Evolutionary conservation across 2,329 filamentous ascomycete species (phyloP).

Genomic region (Chaetothyriales sp.): DNA sequence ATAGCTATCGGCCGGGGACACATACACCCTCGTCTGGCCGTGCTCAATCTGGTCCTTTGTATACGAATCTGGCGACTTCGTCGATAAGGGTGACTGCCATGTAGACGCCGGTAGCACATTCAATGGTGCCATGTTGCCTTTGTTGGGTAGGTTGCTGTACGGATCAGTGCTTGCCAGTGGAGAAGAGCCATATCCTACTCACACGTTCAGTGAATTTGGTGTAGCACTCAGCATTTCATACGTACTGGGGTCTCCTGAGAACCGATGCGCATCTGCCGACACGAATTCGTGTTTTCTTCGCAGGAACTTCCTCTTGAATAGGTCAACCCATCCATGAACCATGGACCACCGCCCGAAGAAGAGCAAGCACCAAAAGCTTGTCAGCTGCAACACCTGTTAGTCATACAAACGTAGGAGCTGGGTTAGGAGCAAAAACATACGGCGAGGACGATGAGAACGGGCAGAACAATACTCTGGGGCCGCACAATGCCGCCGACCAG

Average conservation of each 20-base stretch:
- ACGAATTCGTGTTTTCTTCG: slow-evolving; percentile 59
- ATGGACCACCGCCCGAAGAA: slow-evolving; percentile 75
- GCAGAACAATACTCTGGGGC: slow-evolving; percentile 59
- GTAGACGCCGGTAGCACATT: slow-evolving; percentile 18
- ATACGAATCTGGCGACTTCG: slow-evolving; percentile 14
- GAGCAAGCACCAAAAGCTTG: slow-evolving; percentile 71
- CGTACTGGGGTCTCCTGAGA: slow-evolving; percentile 46
- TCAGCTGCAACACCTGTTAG: slow-evolving; percentile 40
- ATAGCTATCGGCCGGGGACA: slow-evolving; percentile 34
- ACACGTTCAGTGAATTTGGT: slow-evolving; percentile 15
- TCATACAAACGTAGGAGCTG: slow-evolving; percentile 7
- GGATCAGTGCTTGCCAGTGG: slow-evolving; percentile 9
- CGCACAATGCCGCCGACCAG: slow-evolving; percentile 50
- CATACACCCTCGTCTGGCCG: slow-evolving; percentile 32
- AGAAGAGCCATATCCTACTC: slow-evolving; percentile 19
- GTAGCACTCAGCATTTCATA: slow-evolving; percentile 57
- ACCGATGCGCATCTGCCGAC: slow-evolving; percentile 60
- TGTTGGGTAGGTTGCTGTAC: slow-evolving; percentile 17
- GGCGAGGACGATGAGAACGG: slow-evolving; percentile 67
- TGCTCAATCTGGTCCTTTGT: slow-evolving; percentile 20
- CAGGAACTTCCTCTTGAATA: slow-evolving; percentile 37
- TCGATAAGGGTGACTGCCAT: slow-evolving; percentile 13
- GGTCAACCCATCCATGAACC: slow-evolving; percentile 64
- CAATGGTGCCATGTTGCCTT: slow-evolving; percentile 21
- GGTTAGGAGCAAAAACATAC: slow-evolving; percentile 37